Evolutionary conservation across 2,329 filamentous ascomycete species (phyloP).

Genomic region (Periglandula ipomoeae): DNA sequence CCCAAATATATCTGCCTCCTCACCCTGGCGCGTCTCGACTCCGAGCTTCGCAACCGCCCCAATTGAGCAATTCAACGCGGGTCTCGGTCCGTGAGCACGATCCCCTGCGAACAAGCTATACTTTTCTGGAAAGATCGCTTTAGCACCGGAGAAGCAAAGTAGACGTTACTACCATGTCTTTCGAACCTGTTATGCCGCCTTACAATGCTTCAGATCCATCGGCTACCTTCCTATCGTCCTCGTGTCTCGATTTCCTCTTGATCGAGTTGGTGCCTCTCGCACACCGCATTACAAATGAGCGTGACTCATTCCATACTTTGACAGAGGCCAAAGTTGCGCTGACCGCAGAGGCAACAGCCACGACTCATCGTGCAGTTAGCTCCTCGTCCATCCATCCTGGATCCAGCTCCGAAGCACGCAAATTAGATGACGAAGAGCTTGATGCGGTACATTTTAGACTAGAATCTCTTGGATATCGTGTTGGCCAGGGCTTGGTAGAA

Average conservation of each 20-base stretch:
- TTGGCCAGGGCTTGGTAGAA: constrained; percentile 87
- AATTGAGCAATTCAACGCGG: not conserved
- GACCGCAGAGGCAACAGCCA: constrained; percentile 10
- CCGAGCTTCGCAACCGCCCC: not conserved
- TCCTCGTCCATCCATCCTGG: constrained; percentile 14
- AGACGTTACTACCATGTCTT: constrained; percentile 48
- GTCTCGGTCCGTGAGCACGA: not conserved
- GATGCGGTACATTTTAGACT: constrained; percentile 81
- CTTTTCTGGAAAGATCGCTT: not conserved
- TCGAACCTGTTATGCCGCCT: constrained; percentile 59
- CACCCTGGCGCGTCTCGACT: not conserved
- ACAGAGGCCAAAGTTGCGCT: constrained; percentile 11
- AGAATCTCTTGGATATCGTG: constrained; percentile 79
- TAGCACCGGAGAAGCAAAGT: not conserved
- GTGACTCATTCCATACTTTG: constrained; percentile 36
- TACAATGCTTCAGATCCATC: constrained; percentile 65
- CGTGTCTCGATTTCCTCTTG: constrained; percentile 86
- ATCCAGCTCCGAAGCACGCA: constrained; percentile 14
- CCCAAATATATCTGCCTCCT: no score
- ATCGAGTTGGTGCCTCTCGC: constrained; percentile 96
- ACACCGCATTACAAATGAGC: constrained; percentile 71
- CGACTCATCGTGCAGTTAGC: constrained; percentile 11
- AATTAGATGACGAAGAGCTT: constrained; percentile 61
- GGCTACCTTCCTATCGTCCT: constrained; percentile 69
- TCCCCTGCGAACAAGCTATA: not conserved